A percentile compares a stretch with the other conserved stretches of the same genome.
These are phyloP conservation scores for Maudiozyma humilis DNA, from an alignment of 1,139 yeast genomes.

Conservation along the genomic window DNA sequence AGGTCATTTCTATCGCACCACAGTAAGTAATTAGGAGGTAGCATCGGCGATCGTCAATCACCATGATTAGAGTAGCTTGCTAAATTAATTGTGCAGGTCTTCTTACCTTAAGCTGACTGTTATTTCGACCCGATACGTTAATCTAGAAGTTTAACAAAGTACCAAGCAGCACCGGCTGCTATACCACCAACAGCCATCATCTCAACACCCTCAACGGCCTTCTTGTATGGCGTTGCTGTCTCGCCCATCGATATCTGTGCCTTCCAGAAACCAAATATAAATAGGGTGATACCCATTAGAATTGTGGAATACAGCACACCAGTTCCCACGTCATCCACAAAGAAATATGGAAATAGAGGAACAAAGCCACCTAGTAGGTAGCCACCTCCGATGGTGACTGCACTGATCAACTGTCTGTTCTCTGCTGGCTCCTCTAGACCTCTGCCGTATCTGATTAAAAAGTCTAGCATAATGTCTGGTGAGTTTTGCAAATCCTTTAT, in stretches of 20 bases:
- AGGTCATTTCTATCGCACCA: neutral
- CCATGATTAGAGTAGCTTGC: no score
- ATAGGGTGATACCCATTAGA: conserved; percentile 78
- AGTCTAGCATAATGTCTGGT: conserved; percentile 65
- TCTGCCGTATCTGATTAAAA: conserved; percentile 66
- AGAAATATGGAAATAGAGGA: conserved; percentile 71
- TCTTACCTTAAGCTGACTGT: neutral
- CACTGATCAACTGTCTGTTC: conserved; percentile 67
- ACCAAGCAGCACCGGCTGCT: conserved; percentile 98
- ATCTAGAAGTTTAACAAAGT: conserved; percentile 68
- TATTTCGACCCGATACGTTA: conserved; percentile 4
- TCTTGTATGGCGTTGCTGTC: conserved; percentile 54
- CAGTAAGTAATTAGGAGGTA: neutral
- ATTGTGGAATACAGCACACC: conserved; percentile 71
- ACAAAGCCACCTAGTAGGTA: conserved; percentile 73
- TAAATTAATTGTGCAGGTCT: neutral
- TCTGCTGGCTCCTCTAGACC: conserved; percentile 81
- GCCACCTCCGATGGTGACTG: conserved; percentile 66
- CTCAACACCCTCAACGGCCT: conserved; percentile 72
- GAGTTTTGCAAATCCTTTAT: conserved; percentile 60
- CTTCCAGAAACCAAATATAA: conserved; percentile 79
- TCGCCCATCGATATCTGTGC: conserved; percentile 78
- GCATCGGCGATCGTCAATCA: no score
- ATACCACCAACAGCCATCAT: conserved; percentile 90
- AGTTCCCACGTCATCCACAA: conserved; percentile 59